Evolutionary conservation across 371 early-diverging fungal species (phyloP), one percentile per base, ranked within the genome.

Genomic region (Apophysomyces variabilis): DNA sequence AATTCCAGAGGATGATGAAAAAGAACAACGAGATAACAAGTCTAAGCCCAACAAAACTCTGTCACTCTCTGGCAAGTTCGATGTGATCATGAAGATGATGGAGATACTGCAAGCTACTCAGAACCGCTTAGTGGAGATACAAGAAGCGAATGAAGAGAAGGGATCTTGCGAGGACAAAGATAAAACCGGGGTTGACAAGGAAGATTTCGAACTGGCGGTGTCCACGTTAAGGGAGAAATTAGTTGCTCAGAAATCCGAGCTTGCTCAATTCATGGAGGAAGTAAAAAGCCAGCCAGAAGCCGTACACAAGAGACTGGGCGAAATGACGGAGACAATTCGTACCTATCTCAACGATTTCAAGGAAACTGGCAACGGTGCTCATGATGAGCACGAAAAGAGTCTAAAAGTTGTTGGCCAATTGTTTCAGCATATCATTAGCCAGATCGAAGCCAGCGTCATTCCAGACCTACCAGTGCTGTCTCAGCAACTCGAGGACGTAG

Each of bases 81-180:
- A 81, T 41, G 70, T 73, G 32, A 50, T 81, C 39, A 71, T 76
- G 41, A 68, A 78, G 59, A 73, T 78, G 69, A 66, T 80, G 38
- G 81, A 76, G 60, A 69, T 76, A 32, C 38, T 80, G 12, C 81
- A 80, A 54, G 56, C 75, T 0, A 64, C 71, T 3, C 79, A 79
- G 47, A 69, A 68, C 26, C 68, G 70, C 6, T 58, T 74, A 5
- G 47, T 75, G 54, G 46, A 65, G 8, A 47, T 43, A 2, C 56
- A 60, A 61, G 38, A 65, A 57, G 67, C 66, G n/a, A 61, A 66
- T 11, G 70, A 69, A 38, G 63, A 57, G 18, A 36, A 64, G 35
- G 35, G 38, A 11, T 26, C 14, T 32, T 43, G 38, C 4, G 72
- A 65, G 13, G 35, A 9, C 16, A 61, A 62, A 21, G 60, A 46